Percentiles rank a stretch among this genome's conserved stretches.
phyloP scores from a whole-genome alignment of 306 rosid species.

The Notholithocarpus densiflorus region DNA sequence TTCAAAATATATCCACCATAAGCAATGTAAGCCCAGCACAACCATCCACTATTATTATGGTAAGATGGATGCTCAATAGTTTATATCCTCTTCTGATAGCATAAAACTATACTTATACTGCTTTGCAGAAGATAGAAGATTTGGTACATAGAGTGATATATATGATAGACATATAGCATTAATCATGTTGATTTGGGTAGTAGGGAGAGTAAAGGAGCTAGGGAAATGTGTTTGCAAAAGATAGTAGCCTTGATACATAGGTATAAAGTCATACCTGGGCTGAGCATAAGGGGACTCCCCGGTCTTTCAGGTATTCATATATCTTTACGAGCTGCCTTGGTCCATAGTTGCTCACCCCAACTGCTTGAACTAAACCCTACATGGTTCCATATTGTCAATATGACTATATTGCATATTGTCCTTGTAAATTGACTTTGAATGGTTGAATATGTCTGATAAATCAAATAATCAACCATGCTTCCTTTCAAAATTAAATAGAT shows the following conservation, averaged over 20 bases:
- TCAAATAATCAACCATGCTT: background rate
- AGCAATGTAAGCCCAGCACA: background rate
- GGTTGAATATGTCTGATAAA: background rate
- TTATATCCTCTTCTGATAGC: background rate
- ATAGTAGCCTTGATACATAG: background rate
- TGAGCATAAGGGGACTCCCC: constrained; percentile 86
- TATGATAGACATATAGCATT: background rate
- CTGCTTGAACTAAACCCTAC: constrained; percentile 89
- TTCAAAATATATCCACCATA: background rate
- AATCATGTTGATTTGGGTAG: constrained; percentile 1
- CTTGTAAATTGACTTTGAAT: background rate
- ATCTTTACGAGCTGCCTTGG: constrained; percentile 88
- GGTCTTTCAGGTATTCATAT: constrained; percentile 67
- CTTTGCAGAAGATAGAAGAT: background rate
- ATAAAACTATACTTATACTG: background rate
- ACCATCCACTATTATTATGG: background rate
- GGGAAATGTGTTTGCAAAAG: constrained; percentile 6
- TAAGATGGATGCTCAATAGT: background rate
- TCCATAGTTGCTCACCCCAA: constrained; percentile 96
- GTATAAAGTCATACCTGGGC: constrained; percentile 61
- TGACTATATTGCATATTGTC: background rate
- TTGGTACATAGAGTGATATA: background rate
- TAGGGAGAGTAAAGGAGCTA: background rate
- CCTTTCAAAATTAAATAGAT: background rate
- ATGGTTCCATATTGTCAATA: constrained; percentile 18